Conservation (phyloP, 2,329 filamentous ascomycete genomes). For the Penicillium concentricum region DNA sequence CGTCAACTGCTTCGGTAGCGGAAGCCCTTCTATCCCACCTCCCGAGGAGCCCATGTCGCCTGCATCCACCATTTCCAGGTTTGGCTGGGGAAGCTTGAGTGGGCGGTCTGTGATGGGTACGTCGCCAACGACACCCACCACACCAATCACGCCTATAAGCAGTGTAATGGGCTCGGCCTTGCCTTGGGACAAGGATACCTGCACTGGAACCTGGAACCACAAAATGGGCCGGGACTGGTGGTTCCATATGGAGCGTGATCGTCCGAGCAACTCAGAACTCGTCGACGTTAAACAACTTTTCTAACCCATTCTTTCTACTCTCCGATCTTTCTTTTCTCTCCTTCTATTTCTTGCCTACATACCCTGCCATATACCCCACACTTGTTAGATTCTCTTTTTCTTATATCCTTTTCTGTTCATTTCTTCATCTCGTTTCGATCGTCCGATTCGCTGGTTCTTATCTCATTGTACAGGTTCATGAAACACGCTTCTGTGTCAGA, state of each 20-base stretch:
- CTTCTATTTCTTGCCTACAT: slow-evolving; percentile 9
- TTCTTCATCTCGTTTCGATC: slow-evolving; percentile 3
- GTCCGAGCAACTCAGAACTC: slow-evolving; percentile 33
- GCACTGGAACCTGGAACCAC: slow-evolving; percentile 47
- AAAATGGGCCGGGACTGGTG: slow-evolving; percentile 45
- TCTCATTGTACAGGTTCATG: neutral
- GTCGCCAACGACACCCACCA: slow-evolving; percentile 32
- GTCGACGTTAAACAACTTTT: slow-evolving; percentile 37
- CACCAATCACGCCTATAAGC: slow-evolving; percentile 33
- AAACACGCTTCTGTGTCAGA: slow-evolving; percentile 7
- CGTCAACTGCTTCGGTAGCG: slow-evolving; percentile 33
- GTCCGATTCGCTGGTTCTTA: neutral
- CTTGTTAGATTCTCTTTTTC: slow-evolving; percentile 18
- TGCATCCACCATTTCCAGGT: slow-evolving; percentile 33
- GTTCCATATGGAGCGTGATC: slow-evolving; percentile 46
- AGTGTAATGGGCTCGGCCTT: slow-evolving; percentile 27
- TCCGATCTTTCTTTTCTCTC: neutral
- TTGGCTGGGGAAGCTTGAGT: slow-evolving; percentile 37
- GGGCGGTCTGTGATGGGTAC: slow-evolving; percentile 32
- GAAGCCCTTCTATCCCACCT: slow-evolving; percentile 19
- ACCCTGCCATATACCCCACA: slow-evolving; percentile 24
- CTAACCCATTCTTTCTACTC: slow-evolving; percentile 16
- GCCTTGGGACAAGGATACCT: slow-evolving; percentile 44
- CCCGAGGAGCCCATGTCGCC: slow-evolving; percentile 35
- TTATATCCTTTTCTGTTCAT: neutral